These are phyloP conservation scores for Pistacia vera DNA, from an alignment of 345 rosid genomes.

Conservation along the genomic window DNA sequence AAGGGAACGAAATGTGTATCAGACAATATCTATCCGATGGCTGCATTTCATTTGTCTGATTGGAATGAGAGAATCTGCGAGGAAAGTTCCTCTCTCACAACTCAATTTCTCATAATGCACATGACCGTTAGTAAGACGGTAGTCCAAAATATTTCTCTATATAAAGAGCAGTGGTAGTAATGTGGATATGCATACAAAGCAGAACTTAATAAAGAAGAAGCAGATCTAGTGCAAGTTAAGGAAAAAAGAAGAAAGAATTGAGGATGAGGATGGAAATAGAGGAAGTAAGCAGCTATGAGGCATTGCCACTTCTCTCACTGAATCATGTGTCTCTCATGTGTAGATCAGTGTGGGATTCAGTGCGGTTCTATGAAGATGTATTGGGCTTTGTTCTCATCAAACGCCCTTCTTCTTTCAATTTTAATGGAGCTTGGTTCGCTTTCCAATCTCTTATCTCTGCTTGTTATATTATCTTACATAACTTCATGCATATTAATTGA, in stretches of 20 bases:
- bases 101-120: not conserved
- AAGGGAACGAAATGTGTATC: not conserved
- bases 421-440: slow-evolving; percentile 62
- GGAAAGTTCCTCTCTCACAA: slow-evolving; percentile 40
- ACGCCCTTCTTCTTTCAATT: slow-evolving; percentile 67
- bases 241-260: not conserved
- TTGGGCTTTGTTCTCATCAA: slow-evolving; percentile 57
- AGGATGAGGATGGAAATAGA: slow-evolving; percentile 27
- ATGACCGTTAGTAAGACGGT: not conserved
- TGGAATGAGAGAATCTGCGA: slow-evolving; percentile 29
- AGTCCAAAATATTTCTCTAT: slow-evolving; percentile 12
- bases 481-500: not conserved
- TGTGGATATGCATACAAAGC: not conserved
- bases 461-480: not conserved
- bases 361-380: slow-evolving; percentile 47
- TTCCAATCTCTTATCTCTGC: not conserved
- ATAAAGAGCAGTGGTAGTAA: slow-evolving; percentile 20
- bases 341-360: slow-evolving; percentile 50
- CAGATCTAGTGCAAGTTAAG: not conserved
- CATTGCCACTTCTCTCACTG: slow-evolving; percentile 53
- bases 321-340: slow-evolving; percentile 57
- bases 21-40: not conserved
- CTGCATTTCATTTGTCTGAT: slow-evolving; percentile 10
- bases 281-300: slow-evolving; percentile 34
- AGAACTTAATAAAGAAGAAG: not conserved